A percentile compares a stretch with the other conserved stretches of the same genome.
These are phyloP conservation scores for Posidonia australis DNA, from an alignment of 106 monocot species.

Conservation along the genomic window DNA sequence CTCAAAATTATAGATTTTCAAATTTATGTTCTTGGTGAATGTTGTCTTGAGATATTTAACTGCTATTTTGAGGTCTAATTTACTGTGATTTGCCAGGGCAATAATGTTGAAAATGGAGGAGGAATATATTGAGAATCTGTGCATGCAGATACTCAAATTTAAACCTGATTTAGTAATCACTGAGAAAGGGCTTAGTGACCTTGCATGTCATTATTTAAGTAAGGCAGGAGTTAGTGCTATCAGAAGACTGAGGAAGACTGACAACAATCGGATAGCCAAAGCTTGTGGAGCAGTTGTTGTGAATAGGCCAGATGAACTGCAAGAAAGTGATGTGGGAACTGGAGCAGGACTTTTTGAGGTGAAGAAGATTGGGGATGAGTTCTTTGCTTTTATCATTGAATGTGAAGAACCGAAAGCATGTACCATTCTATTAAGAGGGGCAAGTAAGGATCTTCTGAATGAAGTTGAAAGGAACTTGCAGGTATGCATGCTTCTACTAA, in stretches of 20 bases:
- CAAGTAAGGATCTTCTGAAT: conserved; percentile 95
- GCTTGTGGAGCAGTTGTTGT: conserved; percentile 89
- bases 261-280: conserved; percentile 88
- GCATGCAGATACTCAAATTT: conserved; percentile 76
- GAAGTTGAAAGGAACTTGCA: conserved; percentile 97
- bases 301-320: conserved; percentile 90
- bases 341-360: conserved; percentile 91
- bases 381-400: conserved; percentile 86
- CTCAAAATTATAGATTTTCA: too few species aligned
- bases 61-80: neutral
- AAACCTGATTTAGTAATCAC: conserved; percentile 90
- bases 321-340: conserved; percentile 94
- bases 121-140: conserved; percentile 88
- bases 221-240: conserved; percentile 95
- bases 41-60: neutral
- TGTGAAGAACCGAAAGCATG: conserved; percentile 96
- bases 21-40: neutral
- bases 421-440: conserved; percentile 85
- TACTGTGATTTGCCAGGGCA: conserved; percentile 42
- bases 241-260: conserved; percentile 73
- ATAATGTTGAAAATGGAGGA: conserved; percentile 89
- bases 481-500: conserved; percentile 27
- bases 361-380: conserved; percentile 95
- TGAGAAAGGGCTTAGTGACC: conserved; percentile 92
- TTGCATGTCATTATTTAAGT: conserved; percentile 84